Conservation (phyloP, 192 early-diverging fungal genomes). For the Backusella tarrabulga region DNA sequence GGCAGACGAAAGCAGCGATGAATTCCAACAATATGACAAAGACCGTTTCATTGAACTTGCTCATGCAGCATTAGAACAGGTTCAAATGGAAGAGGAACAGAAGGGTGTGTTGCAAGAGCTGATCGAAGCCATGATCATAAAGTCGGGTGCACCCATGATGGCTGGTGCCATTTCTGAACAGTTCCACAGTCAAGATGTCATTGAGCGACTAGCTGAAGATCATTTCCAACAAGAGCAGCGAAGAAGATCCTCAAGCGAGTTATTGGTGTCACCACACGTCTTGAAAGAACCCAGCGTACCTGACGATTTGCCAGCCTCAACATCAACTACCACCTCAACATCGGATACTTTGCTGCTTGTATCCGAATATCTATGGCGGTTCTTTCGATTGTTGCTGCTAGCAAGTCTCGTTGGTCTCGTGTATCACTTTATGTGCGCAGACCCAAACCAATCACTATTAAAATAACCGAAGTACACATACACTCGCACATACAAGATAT, state of each 20-base stretch:
- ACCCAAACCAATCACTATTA: constrained; percentile 13
- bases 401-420: constrained; percentile 23
- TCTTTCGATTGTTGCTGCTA: constrained; percentile 25
- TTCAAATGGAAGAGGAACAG: constrained; percentile 30
- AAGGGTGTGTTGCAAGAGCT: constrained; percentile 35
- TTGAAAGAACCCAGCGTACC: constrained; percentile 3
- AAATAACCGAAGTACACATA: background rate
- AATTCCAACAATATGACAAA: constrained; percentile 1
- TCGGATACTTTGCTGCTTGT: constrained; percentile 13
- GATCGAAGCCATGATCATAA: constrained; percentile 27
- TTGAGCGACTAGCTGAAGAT: constrained; percentile 31
- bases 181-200: constrained; percentile 37
- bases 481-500: background rate
- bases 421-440: constrained; percentile 25
- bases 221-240: constrained; percentile 15
- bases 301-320: background rate
- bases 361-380: constrained; percentile 27
- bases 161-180: constrained; percentile 34
- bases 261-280: background rate
- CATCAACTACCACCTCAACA: background rate
- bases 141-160: constrained; percentile 27
- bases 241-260: constrained; percentile 5
- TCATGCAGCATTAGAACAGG: constrained; percentile 36
- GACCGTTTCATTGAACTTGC: constrained; percentile 30
- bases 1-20: background rate